Evolutionary conservation across 176 grass and related monocot species (phyloP), one percentile per base, ranked within the genome.

Genomic region (Poa annua): DNA sequence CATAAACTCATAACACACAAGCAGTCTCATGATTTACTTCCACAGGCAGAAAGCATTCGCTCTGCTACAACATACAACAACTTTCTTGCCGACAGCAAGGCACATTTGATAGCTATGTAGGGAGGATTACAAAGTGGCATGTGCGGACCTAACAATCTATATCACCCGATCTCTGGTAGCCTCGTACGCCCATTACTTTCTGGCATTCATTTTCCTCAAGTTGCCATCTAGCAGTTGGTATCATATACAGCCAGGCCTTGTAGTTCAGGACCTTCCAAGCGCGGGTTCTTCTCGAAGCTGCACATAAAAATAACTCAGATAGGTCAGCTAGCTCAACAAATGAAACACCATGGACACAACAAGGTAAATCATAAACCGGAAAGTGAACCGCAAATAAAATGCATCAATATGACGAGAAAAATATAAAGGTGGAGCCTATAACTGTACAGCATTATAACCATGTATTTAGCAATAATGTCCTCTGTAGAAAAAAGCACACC

Each of bases 241-340:
- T 98, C 96, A 75, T 98, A 98, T 59, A 88, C 74, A 44, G 88
- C 96, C 34, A 98, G 85, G 79, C 96, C 96, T 91, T 92, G 96
- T 38, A 98, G 73, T 35, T 98, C 96, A 54, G 92, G 96, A 51
- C 92, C 96, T 98, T 98, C 96, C 70, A 98, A 78, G 4, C 92
- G 92, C 17, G 89, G 92, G 83, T 98, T 98, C 39, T 88, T 98
- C 77, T 98, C 96, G 74, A 98, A 98, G 83, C 96, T 98, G 83
- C 61, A 79, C 22, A 14, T 13, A 25, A 67, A 66, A 48, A 86
- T 14, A 79, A 79, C 11, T 15, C 76, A 22, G 20, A 62, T 4
- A 39, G 14, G 74, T 86, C 52, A 83, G 36, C 20, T 76, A 7
- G 19, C 19, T 35, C 47, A 65, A 73, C n/a, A 21, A 22, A 38